Evolutionary conservation across 345 rosid species (phyloP).

Genomic region (Populus pruinosa): DNA sequence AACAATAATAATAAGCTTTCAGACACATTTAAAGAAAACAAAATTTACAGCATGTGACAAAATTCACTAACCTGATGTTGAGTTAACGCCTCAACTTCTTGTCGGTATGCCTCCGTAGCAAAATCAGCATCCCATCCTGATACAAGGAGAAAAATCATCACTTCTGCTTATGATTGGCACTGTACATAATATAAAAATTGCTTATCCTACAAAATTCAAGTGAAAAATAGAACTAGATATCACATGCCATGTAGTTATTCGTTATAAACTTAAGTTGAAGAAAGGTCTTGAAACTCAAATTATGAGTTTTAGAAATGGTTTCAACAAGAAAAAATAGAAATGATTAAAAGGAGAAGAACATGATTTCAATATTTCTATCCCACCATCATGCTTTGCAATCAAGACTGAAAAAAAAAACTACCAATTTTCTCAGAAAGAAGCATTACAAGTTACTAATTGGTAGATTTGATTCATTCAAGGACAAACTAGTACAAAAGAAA

Average conservation of each 20-base stretch:
- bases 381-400: neutral
- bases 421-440: slow-evolving; percentile 8
- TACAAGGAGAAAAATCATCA: neutral
- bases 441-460: slow-evolving; percentile 6
- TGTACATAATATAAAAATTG: neutral
- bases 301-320: neutral
- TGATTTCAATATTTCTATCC: neutral
- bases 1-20: slow-evolving; percentile 18
- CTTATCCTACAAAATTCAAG: slow-evolving; percentile 5
- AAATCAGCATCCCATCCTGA: slow-evolving; percentile 99
- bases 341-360: neutral
- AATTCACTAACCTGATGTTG: slow-evolving; percentile 73
- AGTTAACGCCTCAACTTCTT: slow-evolving; percentile 90
- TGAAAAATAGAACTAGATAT: neutral
- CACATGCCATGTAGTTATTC: neutral
- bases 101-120: slow-evolving; percentile 99
- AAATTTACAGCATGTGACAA: neutral
- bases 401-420: neutral
- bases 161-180: neutral
- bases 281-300: neutral
- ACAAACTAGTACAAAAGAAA: neutral
- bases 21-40: neutral
- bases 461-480: neutral
- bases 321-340: neutral
- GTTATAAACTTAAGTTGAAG: neutral